Evolutionary conservation across 495 filamentous ascomycete species (phyloP), one percentile per base, ranked within the genome.

Genomic region (Hypomontagnella submonticulosa): DNA sequence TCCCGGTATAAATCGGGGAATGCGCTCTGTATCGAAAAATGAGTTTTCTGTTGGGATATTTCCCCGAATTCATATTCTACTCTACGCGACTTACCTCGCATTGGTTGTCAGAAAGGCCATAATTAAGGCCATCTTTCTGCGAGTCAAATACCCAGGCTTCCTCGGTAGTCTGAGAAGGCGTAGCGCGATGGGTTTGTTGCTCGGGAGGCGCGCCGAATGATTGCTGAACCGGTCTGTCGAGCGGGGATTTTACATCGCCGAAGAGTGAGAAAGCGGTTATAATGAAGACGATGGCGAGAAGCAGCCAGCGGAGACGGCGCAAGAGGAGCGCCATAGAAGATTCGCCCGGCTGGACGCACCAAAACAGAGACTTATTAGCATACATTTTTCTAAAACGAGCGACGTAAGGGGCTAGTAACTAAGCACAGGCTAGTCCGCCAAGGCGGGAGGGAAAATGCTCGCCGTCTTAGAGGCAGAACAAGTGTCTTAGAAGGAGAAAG

Each of bases 1-100:
- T 67, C 64, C 43, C 58, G 64, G 47, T 52, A 67, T 36, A 67
- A 20, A 32, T 54, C 16, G 15, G 64, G 64, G 27, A 67, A 67
- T 37, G 64, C 57, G 34, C 41, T 67, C 64, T 67, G 33, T 51
- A 16, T 9, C 6, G 3, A 27, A n/a, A 27, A 36, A 54, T 67
- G 44, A 67, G 52, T 41, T 2, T 27, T 27, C n/a, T 2, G 34
- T 33, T 3, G 9, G 5, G 10, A 7, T 10, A 15, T 30, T 50
- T 36, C 43, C 11, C 0, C 23, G 6, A 1, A 10, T 2, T 34
- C 43, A 4, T 3, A 10, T 18, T 19, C 18, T 34, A 61, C 9
- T 3, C 27, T 8, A 19, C 19, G 9, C 5, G 30, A 53, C 53
- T 47, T 48, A 67, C 64, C 46, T 57, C 47, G 34, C 64, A 67